These are phyloP conservation scores for Microcos paniculata DNA, from an alignment of 345 rosid species.

Conservation along the genomic window DNA sequence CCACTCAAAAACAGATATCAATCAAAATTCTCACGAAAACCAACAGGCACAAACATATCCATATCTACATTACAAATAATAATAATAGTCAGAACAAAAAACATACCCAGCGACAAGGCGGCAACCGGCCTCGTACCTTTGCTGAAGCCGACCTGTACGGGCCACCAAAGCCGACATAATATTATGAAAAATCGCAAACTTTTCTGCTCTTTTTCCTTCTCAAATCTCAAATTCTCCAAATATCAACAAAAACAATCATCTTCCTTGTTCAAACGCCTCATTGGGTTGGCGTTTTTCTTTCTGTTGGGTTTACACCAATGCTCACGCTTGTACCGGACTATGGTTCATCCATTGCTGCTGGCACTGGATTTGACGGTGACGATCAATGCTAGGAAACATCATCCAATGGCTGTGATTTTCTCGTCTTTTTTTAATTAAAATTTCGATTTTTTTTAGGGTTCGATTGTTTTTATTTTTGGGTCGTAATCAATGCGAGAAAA, in stretches of 20 bases:
- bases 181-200: neutral
- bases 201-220: neutral
- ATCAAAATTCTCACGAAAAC: neutral
- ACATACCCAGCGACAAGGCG: conserved; percentile 98
- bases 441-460: conserved; percentile 32
- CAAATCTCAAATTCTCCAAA: neutral
- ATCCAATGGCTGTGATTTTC: conserved; percentile 32
- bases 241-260: conserved; percentile 18
- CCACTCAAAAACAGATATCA: neutral
- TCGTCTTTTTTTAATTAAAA: neutral
- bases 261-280: conserved; percentile 15
- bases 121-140: conserved; percentile 82
- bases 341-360: conserved; percentile 33
- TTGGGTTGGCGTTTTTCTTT: neutral
- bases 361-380: conserved; percentile 26
- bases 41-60: neutral
- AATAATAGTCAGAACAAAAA: neutral
- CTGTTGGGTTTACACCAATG: conserved; percentile 14
- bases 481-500: neutral
- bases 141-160: conserved; percentile 98
- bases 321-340: conserved; percentile 31
- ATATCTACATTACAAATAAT: neutral
- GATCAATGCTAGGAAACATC: conserved; percentile 27
- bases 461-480: neutral
- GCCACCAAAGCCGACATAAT: conserved; percentile 90